Evolutionary conservation across 108 stramenopile species (phyloP).

Genomic region (Cyclostephanos tholiformis): DNA sequence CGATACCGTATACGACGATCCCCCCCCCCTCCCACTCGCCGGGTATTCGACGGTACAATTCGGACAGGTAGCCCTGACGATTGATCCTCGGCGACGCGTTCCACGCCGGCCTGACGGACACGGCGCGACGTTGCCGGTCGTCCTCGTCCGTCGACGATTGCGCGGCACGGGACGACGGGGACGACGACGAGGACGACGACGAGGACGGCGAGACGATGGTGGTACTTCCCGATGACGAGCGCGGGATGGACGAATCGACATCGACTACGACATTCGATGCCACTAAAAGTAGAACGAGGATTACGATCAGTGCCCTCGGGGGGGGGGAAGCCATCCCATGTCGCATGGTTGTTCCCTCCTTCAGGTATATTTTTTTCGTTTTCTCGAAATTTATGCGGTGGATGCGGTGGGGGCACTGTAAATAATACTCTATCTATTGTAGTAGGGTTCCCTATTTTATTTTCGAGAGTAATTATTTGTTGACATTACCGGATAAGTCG

Average conservation of each 20-base stretch:
- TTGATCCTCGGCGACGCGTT: constrained; percentile 77
- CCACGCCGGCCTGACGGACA: constrained; percentile 54
- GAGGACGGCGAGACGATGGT: neutral
- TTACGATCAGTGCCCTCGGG: too few relatives aligned
- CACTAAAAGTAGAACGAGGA: neutral
- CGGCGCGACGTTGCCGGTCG: neutral
- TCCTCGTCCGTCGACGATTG: neutral
- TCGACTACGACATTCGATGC: neutral
- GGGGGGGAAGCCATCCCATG: too few relatives aligned
- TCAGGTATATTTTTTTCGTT: too few relatives aligned
- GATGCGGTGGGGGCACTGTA: too few relatives aligned
- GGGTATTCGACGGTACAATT: constrained; percentile 57
- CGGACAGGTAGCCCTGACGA: constrained; percentile 64
- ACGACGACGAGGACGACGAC: neutral
- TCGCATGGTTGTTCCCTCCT: too few relatives aligned
- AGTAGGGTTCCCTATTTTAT: too few relatives aligned
- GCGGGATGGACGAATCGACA: constrained; percentile 7
- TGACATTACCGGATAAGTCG: too few relatives aligned
- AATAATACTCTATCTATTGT: too few relatives aligned
- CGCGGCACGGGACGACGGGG: neutral
- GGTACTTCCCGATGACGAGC: constrained; percentile 1
- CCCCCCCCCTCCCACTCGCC: constrained; percentile 84
- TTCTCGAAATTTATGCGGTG: too few relatives aligned
- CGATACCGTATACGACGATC: constrained; percentile 33
- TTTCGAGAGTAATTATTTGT: too few relatives aligned